Conservation (phyloP, 1,139 yeast genomes). For the Zhuliangozyma parablackwelliae region DNA sequence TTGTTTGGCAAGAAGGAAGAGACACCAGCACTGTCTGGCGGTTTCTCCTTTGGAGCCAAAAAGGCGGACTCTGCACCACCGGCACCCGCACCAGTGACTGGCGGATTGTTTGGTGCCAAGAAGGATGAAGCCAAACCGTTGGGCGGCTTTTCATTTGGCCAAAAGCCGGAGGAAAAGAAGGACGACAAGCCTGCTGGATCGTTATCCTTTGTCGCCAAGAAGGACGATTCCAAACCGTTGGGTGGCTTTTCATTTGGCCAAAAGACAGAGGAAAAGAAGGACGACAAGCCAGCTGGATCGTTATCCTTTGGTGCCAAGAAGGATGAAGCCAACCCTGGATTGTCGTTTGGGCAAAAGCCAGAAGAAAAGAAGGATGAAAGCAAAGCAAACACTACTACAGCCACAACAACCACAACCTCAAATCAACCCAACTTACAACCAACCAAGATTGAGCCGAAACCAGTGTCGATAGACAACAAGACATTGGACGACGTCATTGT, state of each 20-base stretch:
- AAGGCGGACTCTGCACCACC: slow-evolving; percentile 11
- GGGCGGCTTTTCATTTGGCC: slow-evolving; percentile 14
- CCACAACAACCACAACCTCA: slow-evolving; percentile 11
- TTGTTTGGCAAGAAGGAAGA: slow-evolving; percentile 19
- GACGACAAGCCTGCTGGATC: slow-evolving; percentile 6
- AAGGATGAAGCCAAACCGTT: slow-evolving; percentile 15
- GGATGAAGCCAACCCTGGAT: slow-evolving; percentile 12
- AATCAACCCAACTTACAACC: slow-evolving; percentile 34
- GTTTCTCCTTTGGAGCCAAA: slow-evolving; percentile 22
- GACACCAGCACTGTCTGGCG: slow-evolving; percentile 13
- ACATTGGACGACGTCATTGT: slow-evolving; percentile 89
- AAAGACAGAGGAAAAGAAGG: slow-evolving; percentile 18
- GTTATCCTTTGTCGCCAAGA: slow-evolving; percentile 13
- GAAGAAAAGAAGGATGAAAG: slow-evolving; percentile 18
- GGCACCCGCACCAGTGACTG: slow-evolving; percentile 7
- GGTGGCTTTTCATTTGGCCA: slow-evolving; percentile 18
- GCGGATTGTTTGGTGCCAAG: slow-evolving; percentile 20
- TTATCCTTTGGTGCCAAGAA: slow-evolving; percentile 25
- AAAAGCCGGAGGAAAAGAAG: slow-evolving; percentile 15
- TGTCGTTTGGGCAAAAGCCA: slow-evolving; percentile 20
- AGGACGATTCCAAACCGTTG: slow-evolving; percentile 13
- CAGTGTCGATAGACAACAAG: slow-evolving; percentile 81
- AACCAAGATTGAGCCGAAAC: slow-evolving; percentile 56
- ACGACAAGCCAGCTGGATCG: slow-evolving; percentile 14
- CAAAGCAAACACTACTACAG: not conserved